phyloP scores from a whole-genome alignment of 1,139 yeast species.

The Candida neerlandica region DNA sequence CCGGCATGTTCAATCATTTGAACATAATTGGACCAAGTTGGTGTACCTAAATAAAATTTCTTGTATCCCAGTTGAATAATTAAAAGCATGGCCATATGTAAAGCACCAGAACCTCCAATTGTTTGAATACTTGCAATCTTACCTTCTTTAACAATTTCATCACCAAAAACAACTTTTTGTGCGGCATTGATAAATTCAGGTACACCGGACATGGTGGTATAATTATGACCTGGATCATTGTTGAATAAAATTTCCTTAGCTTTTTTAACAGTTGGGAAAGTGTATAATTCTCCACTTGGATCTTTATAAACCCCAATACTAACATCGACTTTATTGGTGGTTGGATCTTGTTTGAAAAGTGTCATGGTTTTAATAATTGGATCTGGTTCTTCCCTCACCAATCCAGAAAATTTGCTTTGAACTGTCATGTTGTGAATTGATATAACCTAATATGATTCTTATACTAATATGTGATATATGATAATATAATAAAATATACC shows the following conservation, averaged over 20 bases:
- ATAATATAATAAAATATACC: not conserved
- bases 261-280: conserved; percentile 39
- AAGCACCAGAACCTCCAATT: conserved; percentile 48
- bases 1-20: conserved; percentile 39
- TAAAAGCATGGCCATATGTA: conserved; percentile 40
- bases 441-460: too few relatives aligned
- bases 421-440: conserved; percentile 30
- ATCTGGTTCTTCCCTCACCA: conserved; percentile 34
- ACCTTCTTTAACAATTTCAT: conserved; percentile 23
- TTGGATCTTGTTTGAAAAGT: conserved; percentile 28
- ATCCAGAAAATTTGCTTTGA: conserved; percentile 26
- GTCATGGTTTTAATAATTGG: conserved; percentile 39
- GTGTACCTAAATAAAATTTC: conserved; percentile 40
- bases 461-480: too few relatives aligned
- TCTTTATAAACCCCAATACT: conserved; percentile 49
- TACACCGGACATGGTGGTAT: conserved; percentile 46
- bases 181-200: conserved; percentile 43
- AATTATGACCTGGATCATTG: conserved; percentile 47
- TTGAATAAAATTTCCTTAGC: conserved; percentile 36
- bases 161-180: conserved; percentile 38
- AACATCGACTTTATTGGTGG: conserved; percentile 40
- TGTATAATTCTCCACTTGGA: conserved; percentile 37
- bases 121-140: conserved; percentile 43
- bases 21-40: conserved; percentile 46
- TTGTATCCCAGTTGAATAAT: conserved; percentile 30